Base-by-base conservation (phyloP, 2,329 filamentous ascomycete genomes). In the Botrytis cinerea region DNA sequence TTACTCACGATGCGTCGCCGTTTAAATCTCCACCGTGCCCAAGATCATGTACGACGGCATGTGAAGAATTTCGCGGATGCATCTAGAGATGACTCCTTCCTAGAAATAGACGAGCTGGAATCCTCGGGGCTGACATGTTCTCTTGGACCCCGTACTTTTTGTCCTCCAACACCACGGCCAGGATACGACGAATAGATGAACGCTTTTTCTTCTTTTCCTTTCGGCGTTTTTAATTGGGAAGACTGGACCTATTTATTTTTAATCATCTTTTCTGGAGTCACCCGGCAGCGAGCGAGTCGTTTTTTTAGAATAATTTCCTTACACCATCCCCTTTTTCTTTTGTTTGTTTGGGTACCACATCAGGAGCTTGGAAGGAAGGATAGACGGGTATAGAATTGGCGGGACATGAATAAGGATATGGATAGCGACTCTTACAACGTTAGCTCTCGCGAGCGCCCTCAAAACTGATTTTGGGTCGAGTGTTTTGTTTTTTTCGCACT, bases 31-130 rank as follows among this genome's bases (percentile, higher is more conserved):
- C 16, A 54, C 35, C 16, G 28, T 66, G 70, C 71, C 57, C 71
- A 67, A 72, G 70, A 72, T 72, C 71, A 69, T 69, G 71, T 72
- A 72, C 62, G 71, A 72, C 62, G 71, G 62, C 71, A 60, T n/a
- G 9, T 20, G 28, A 28, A 60, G n/a, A 25, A 60, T 63, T 22
- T 25, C 20, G 20, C 32, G 45, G 20, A 38, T 8, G 38, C 20
- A 25, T 61, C 7, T 16, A 61, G 14, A 14, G 7, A 68, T 68
- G 64, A 68, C 64, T 68, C 64, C 35, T 54, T 43, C 16, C 61
- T n/a, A 2, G 14, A 54, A 12, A 38, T 62, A 25, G 25, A 43
- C 48, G 35, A 68, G 48, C 48, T 57, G 35, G 48, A 32, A 40
- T n/a, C 35, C 18, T 14, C 14, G n/a, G 35, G 46, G 48, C 48